phyloP scores from a whole-genome alignment of 352 stramenopile genomes.

The Phytophthora ramorum region DNA sequence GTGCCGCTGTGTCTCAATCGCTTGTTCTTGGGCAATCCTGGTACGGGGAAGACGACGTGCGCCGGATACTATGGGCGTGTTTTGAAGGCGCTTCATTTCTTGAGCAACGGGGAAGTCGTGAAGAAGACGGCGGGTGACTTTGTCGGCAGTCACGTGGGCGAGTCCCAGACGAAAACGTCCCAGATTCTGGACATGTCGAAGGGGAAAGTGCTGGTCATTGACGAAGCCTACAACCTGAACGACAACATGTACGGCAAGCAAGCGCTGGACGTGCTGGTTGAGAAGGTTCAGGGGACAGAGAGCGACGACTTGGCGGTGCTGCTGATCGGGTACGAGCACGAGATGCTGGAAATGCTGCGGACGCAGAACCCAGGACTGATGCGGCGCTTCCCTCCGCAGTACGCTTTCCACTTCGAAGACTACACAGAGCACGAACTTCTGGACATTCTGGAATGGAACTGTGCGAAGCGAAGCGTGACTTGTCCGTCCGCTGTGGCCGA shows the following conservation, averaged over 20 bases:
- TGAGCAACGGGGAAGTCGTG: conserved; percentile 91
- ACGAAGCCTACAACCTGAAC: conserved; percentile 94
- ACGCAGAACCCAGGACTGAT: conserved; percentile 89
- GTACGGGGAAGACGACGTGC: conserved; percentile 94
- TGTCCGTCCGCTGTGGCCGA: conserved; percentile 63
- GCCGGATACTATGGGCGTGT: conserved; percentile 88
- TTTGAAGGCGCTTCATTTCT: conserved; percentile 89
- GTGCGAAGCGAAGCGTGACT: conserved; percentile 52
- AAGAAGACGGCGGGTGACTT: conserved; percentile 91
- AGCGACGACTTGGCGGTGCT: conserved; percentile 94
- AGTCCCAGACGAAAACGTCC: conserved; percentile 90
- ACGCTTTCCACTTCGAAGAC: conserved; percentile 94
- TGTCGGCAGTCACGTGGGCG: conserved; percentile 76
- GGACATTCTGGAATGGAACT: conserved; percentile 72
- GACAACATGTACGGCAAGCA: conserved; percentile 71
- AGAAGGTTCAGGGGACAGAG: conserved; percentile 91
- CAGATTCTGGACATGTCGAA: conserved; percentile 82
- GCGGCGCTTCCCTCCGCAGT: conserved; percentile 87
- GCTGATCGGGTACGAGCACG: conserved; percentile 89
- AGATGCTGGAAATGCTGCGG: conserved; percentile 93
- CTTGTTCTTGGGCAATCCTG: conserved; percentile 92
- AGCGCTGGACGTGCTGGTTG: conserved; percentile 90
- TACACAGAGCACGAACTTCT: conserved; percentile 88
- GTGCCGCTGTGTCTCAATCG: conserved; percentile 84
- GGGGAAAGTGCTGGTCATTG: conserved; percentile 94